A percentile compares a stretch with the other conserved stretches of the same genome.
Conservation (phyloP, 371 early-diverging fungal species). For the Circinella minor region DNA sequence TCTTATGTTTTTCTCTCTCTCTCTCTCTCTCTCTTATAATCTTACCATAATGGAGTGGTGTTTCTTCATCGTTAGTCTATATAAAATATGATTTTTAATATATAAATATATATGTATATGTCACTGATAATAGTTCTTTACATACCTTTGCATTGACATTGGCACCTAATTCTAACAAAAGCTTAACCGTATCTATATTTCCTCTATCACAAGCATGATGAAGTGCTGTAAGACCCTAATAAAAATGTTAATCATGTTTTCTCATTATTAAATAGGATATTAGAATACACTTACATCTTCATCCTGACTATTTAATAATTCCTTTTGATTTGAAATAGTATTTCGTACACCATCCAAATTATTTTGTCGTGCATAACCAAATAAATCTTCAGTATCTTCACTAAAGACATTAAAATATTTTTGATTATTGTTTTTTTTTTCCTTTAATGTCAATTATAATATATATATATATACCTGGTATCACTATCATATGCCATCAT, state of each 20-base stretch:
- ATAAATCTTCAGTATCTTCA: constrained; percentile 36
- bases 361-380: constrained; percentile 35
- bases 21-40: neutral
- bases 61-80: constrained; percentile 41
- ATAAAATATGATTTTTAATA: neutral
- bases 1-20: too few relatives aligned
- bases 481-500: neutral
- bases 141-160: constrained; percentile 36
- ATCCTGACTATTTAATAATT: constrained; percentile 29
- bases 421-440: neutral
- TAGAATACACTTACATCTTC: constrained; percentile 23
- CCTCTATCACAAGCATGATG: constrained; percentile 55
- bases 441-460: neutral
- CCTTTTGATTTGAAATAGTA: constrained; percentile 6
- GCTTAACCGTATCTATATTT: constrained; percentile 29
- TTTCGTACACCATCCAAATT: constrained; percentile 22
- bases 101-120: too few relatives aligned
- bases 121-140: neutral
- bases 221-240: constrained; percentile 43
- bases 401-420: constrained; percentile 12
- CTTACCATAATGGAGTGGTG: constrained; percentile 51
- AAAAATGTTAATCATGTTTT: neutral
- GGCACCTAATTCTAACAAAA: constrained; percentile 40
- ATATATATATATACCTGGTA: neutral
- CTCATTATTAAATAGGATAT: too few relatives aligned